phyloP scores from a whole-genome alignment of 2,329 filamentous ascomycete species.

The Exophiala alcalophila region DNA sequence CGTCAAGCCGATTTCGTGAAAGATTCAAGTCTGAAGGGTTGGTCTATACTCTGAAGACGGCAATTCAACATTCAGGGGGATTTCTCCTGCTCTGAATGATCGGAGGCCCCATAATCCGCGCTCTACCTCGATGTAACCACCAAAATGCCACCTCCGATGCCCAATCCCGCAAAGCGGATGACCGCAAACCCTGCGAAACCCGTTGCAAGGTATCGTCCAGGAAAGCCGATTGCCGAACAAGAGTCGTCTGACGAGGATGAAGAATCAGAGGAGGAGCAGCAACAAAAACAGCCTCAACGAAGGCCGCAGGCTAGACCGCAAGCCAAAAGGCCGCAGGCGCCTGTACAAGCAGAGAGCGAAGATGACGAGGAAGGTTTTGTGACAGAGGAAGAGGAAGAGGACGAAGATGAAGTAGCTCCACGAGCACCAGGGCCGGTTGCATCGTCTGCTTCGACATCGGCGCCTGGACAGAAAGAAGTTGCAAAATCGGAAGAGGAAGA shows the following conservation, averaged over 20 bases:
- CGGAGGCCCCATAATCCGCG: no score
- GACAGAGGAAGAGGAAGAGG: slow-evolving; percentile 52
- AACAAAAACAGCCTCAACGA: slow-evolving; percentile 38
- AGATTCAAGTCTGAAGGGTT: no score
- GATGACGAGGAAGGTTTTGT: slow-evolving; percentile 59
- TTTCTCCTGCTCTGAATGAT: no score
- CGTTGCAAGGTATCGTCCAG: slow-evolving; percentile 72
- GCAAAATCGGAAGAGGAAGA: slow-evolving; percentile 17
- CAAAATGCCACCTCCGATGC: slow-evolving; percentile 45
- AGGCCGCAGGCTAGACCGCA: slow-evolving; percentile 44
- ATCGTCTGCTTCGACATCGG: slow-evolving; percentile 6
- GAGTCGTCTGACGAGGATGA: slow-evolving; percentile 50
- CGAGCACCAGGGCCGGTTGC: slow-evolving; percentile 27
- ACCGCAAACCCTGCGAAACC: slow-evolving; percentile 84
- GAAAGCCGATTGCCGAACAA: slow-evolving; percentile 63
- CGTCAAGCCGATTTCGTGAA: no score
- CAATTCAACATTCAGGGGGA: no score
- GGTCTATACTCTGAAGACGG: no score
- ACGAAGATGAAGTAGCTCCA: slow-evolving; percentile 30
- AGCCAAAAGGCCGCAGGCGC: slow-evolving; percentile 18
- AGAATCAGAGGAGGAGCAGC: slow-evolving; percentile 53
- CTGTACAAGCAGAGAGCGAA: slow-evolving; percentile 23
- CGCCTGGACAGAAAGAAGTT: slow-evolving; percentile 10
- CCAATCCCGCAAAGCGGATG: slow-evolving; percentile 67
- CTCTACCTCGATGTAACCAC: no score